Base-by-base conservation (phyloP, 2,329 filamentous ascomycete genomes). In the Scedosporium minutisporum region DNA sequence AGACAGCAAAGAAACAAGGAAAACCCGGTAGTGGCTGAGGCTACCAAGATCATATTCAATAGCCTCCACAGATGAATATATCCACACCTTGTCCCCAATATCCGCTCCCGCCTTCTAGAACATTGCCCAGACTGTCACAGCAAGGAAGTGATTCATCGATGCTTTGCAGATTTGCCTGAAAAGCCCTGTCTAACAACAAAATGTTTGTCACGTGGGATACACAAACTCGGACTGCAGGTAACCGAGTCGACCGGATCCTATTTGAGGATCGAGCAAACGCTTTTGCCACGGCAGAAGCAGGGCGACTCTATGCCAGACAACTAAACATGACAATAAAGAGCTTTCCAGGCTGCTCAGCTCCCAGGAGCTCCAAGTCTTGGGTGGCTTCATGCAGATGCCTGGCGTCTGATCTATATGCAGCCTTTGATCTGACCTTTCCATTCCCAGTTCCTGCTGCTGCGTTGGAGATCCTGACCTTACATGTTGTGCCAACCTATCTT, bases 161-260 rank as follows among this genome's bases (percentile, higher is more conserved):
- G 18, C 51, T 27, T 55, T 55, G 51, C 51, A 55, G 55, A 38
- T 38, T 27, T 27, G 55, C 27, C 27, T 33, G 27, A 23, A 14
- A 33, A 58, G 55, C n/a, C 27, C 25, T 41, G 16, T 25, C 27
- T 27, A 58, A 58, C 16, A 38, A 18, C 44, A 48, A 48, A 48
- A 27, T 61, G 60, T 57, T 57, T 61, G 60, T 55, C 60, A 57
- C 60, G 60, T 61, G 60, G 44, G 48, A 21, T 57, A 57, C 29
- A 61, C 48, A 61, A 41, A 41, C 60, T 10, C 21, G 23, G 16
- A 27, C 27, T 61, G 60, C 60, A 41, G 60, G 60, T 57, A 61
- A 14, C 60, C 60, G 48, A 55, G 48, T 27, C 60, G 25, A 55
- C 29, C 46, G 48, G 60, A 21, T 48, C 60, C 46, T 55, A 57